phyloP scores from a whole-genome alignment of 345 rosid genomes.

The Brassica napus region Da-Ae NC_063444.1:45311501-45312000 shows the following conservation, averaged over 20 bases:
- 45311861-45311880: conserved; percentile 74
- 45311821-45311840: conserved; percentile 42
- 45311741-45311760: conserved; percentile 11
- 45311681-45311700: conserved; percentile 16
- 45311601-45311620: not conserved
- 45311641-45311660: conserved; percentile 15
- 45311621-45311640: not conserved
- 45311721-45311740: conserved; percentile 28
- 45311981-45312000: conserved; percentile 80
- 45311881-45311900: conserved; percentile 76
- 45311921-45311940: conserved; percentile 92
- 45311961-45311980: conserved; percentile 81
- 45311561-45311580: not conserved
- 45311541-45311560: not conserved
- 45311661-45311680: conserved; percentile 27
- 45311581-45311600: not conserved
- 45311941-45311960: conserved; percentile 77
- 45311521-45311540: not conserved
- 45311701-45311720: conserved; percentile 15
- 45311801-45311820: conserved; percentile 4
- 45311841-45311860: conserved; percentile 53
- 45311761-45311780: conserved; percentile 10
- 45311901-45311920: conserved; percentile 85
- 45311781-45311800: not conserved
- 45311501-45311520: not conserved